These are phyloP conservation scores for Leptoxyphium fumago DNA, from an alignment of 2,329 filamentous ascomycete species.

Conservation along the genomic window DNA sequence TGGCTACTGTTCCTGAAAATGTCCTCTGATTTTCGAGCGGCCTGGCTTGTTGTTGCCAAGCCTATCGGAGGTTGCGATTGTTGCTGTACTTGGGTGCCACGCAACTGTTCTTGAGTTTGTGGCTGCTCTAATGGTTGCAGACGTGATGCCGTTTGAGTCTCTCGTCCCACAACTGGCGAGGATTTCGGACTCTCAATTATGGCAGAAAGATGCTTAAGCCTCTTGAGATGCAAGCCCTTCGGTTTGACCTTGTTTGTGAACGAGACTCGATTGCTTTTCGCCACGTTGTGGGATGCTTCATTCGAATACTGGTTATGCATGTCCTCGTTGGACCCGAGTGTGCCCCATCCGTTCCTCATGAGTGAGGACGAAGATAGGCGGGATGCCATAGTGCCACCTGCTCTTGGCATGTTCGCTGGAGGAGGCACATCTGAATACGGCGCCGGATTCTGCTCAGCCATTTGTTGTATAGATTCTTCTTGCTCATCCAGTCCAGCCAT, in stretches of 20 bases:
- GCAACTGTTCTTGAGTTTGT: background rate
- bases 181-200: constrained; percentile 26
- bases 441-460: constrained; percentile 1
- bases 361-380: constrained; percentile 12
- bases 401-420: constrained; percentile 7
- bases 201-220: constrained; percentile 19
- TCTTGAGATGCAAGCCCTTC: constrained; percentile 9
- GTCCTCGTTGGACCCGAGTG: constrained; percentile 25
- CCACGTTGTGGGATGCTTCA: background rate
- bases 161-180: constrained; percentile 11
- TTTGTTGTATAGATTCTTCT: constrained; percentile 2
- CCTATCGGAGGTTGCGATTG: too few species aligned
- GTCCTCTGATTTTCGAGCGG: background rate
- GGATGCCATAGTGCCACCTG: constrained; percentile 7
- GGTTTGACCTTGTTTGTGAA: constrained; percentile 12
- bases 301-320: background rate
- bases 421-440: constrained; percentile 1
- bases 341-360: constrained; percentile 21
- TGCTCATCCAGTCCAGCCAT: constrained; percentile 14
- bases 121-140: background rate
- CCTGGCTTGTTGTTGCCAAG: background rate
- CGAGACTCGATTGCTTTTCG: background rate
- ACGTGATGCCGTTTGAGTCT: too few species aligned
- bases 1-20: background rate
- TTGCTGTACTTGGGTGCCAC: too few species aligned